Conservation (phyloP, 2,329 filamentous ascomycete genomes). For the Ceratocystis huliohia region DNA sequence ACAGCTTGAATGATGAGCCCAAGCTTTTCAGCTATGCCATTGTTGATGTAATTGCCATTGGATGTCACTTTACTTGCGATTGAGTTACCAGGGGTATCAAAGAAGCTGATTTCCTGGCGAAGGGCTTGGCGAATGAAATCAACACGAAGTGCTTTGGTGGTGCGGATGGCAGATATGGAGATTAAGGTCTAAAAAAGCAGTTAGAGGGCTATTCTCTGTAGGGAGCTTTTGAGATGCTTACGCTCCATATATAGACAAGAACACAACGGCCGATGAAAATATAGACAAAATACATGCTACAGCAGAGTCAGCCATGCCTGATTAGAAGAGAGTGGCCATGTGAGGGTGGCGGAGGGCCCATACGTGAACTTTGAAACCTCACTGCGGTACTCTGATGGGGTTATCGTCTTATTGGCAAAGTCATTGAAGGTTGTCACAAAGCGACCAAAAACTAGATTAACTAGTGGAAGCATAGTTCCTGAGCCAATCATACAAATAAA, state of each 20-base stretch:
- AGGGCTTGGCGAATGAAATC: constrained; percentile 31
- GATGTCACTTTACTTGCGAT: constrained; percentile 37
- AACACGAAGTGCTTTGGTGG: constrained; percentile 30
- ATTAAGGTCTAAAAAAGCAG: constrained; percentile 27
- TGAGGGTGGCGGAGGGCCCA: constrained; percentile 22
- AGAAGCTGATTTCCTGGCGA: constrained; percentile 43
- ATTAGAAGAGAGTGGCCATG: too few species aligned
- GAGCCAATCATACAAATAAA: constrained; percentile 30
- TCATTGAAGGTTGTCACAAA: constrained; percentile 43
- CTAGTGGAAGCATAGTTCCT: constrained; percentile 36
- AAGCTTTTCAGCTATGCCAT: constrained; percentile 36
- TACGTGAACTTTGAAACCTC: constrained; percentile 37
- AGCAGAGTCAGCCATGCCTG: too few species aligned
- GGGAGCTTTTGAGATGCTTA: constrained; percentile 24
- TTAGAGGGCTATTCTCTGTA: not conserved
- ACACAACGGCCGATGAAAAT: constrained; percentile 43
- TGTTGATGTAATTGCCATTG: constrained; percentile 35
- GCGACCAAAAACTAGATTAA: constrained; percentile 47
- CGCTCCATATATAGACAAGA: constrained; percentile 43
- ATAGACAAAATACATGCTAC: constrained; percentile 40
- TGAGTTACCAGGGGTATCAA: constrained; percentile 36
- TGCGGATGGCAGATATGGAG: constrained; percentile 30
- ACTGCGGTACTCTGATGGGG: constrained; percentile 36
- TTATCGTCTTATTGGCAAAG: constrained; percentile 38
- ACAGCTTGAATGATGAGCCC: constrained; percentile 32